Evolutionary conservation across 208 protist genomes (phyloP), one percentile per base, ranked within the genome.

Genomic region (Phytomonas sp.): DNA sequence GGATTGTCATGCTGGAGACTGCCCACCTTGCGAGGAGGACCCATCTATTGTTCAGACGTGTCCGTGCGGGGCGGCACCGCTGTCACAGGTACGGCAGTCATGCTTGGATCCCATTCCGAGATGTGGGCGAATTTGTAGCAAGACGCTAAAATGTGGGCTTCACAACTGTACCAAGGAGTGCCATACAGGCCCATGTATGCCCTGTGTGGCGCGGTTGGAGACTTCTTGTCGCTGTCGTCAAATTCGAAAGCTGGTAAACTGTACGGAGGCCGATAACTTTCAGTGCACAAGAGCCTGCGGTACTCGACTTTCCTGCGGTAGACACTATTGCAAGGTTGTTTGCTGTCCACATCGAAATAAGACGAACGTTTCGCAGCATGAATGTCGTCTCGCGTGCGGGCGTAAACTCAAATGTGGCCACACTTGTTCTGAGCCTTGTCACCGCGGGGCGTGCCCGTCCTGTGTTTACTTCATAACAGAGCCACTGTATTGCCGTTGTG

Each of bases 371-470:
- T 60, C 64, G 34, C 66, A 64, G 31, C 88, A 94, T 67, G 32
- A 73, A 28, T 92, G 88, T 70, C 68, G 77, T 15, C 63, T 70
- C 23, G n/a, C 66, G 5, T 94, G 89, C 60, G 76, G 77, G 30
- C 81, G 75, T n/a, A 85, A 82, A 68, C 75, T 94, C 26, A 66
- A 78, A 20, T 94, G 89, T 60, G 89, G 86, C n/a, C 89, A 94
- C 74, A 30, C 65, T 17, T 94, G 89, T 63, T 66, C 74, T 15
- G 89, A 94, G 61, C 64, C 70, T 5, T 94, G 89, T 53, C 89
- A 94, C 68, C 74, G 77, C 2, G 72, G 72, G 37, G 73, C 78
- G 37, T 94, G 89, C 43, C 89, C 85, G 30, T 66, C 85, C 2
- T 94, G 89, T 67, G 63, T 79, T 31, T 75, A 89, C 67, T 71